phyloP scores from a whole-genome alignment of 768 basidiomycete species.

The Mycena rebaudengoi region DNA sequence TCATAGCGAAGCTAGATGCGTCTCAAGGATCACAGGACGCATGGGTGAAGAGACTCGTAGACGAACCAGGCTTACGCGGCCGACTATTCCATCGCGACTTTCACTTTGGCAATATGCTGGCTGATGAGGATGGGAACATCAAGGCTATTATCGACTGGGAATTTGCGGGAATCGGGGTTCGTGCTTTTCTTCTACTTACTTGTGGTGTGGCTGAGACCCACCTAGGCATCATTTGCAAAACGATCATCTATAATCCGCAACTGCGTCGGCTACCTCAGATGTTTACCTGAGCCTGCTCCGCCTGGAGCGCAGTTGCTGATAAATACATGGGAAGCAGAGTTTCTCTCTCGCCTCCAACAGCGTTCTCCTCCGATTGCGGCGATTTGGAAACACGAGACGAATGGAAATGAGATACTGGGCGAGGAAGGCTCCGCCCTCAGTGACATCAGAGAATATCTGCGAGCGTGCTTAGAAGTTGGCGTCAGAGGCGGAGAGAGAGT shows the following conservation, averaged over 20 bases:
- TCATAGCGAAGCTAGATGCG: conserved; percentile 11
- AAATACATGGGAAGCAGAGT: conserved; percentile 14
- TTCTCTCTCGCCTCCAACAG: conserved; percentile 1
- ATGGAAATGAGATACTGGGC: conserved; percentile 7
- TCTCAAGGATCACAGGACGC: neutral
- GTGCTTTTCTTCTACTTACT: neutral
- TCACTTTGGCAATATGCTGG: conserved; percentile 26
- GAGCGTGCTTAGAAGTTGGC: conserved; percentile 16
- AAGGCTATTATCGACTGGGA: conserved; percentile 27
- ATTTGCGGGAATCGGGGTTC: conserved; percentile 19
- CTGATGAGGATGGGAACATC: conserved; percentile 17
- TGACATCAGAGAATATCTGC: conserved; percentile 16
- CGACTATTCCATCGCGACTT: conserved; percentile 24
- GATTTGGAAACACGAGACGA: conserved; percentile 8
- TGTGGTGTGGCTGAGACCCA: neutral
- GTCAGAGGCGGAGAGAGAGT: conserved; percentile 10
- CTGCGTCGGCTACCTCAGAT: neutral
- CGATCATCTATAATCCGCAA: conserved; percentile 17
- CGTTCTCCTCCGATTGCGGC: conserved; percentile 14
- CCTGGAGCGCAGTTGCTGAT: neutral
- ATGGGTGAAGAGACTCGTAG: conserved; percentile 15
- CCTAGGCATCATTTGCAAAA: conserved; percentile 7
- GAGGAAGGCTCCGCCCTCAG: conserved; percentile 20
- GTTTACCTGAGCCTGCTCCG: neutral
- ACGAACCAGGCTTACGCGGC: conserved; percentile 1